These are phyloP conservation scores for Serendipita vermifera DNA, from an alignment of 768 basidiomycete species.

Conservation along the genomic window DNA sequence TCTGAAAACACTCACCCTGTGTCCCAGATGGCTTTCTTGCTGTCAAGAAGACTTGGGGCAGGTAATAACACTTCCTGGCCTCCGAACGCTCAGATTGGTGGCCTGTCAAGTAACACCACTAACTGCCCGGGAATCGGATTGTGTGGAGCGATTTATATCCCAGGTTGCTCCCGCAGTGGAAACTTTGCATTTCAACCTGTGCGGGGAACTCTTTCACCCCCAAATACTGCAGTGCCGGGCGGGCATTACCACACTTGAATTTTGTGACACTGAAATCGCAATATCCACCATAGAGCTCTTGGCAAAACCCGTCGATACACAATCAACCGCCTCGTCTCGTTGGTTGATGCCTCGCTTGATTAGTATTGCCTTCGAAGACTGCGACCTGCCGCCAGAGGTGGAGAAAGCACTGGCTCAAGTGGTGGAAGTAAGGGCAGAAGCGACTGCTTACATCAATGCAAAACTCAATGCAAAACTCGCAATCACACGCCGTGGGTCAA, in stretches of 20 bases:
- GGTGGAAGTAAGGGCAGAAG: neutral
- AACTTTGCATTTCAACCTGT: neutral
- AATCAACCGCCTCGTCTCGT: neutral
- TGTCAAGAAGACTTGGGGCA: neutral
- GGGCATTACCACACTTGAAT: neutral
- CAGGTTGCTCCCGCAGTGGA: neutral
- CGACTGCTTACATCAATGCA: neutral
- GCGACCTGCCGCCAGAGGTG: neutral
- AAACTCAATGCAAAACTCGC: neutral
- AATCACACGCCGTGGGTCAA: too few species aligned
- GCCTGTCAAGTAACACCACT: neutral
- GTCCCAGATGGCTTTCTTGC: neutral
- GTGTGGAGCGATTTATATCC: neutral
- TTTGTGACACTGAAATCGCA: neutral
- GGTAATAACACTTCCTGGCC: neutral
- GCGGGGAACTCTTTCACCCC: neutral
- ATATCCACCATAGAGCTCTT: neutral
- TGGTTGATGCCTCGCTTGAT: neutral
- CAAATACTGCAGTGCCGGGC: neutral
- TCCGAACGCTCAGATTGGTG: neutral
- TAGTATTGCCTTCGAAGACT: neutral
- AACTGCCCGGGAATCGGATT: neutral
- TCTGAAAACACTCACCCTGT: neutral
- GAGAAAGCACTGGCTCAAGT: neutral
- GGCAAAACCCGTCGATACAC: neutral